Conservation (phyloP, 179 eudicot species). For the Carnegiea gigantea region DNA sequence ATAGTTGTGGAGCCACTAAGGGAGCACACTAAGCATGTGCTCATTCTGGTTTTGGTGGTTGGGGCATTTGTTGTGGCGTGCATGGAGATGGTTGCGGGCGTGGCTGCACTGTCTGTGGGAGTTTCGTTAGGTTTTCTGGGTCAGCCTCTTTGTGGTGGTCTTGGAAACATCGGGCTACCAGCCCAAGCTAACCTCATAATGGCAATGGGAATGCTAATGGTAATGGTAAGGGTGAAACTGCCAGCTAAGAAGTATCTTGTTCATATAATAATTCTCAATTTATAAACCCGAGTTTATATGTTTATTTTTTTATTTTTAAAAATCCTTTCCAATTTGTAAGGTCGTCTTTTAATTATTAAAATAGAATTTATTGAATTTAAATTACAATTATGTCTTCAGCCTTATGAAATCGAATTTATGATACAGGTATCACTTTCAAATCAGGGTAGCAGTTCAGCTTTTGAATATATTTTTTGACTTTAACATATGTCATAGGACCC, state of each 20-base stretch:
- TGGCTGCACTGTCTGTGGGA: conserved; percentile 23
- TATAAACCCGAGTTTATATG: too few relatives aligned
- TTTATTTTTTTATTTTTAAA: too few relatives aligned
- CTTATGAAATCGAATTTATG: too few relatives aligned
- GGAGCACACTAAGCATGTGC: conserved; percentile 13
- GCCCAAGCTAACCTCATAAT: neutral
- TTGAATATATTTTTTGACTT: too few relatives aligned
- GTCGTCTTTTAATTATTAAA: too few relatives aligned
- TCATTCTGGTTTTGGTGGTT: conserved; percentile 8
- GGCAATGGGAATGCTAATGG: neutral
- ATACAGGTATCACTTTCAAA: too few relatives aligned
- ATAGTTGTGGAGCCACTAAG: conserved; percentile 19
- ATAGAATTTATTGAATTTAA: too few relatives aligned
- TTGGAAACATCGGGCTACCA: neutral
- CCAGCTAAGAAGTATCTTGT: neutral
- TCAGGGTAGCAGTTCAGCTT: too few relatives aligned
- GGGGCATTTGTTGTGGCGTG: conserved; percentile 10
- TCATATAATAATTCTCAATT: too few relatives aligned
- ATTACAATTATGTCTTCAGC: too few relatives aligned
- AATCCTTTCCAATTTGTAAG: too few relatives aligned
- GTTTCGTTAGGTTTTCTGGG: conserved; percentile 11
- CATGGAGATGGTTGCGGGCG: conserved; percentile 17
- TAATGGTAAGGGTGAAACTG: neutral
- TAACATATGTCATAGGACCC: too few relatives aligned
- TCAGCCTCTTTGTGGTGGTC: conserved; percentile 19